Base-by-base conservation (phyloP, 2,329 filamentous ascomycete species). In the Zymoseptoria crescenta region DNA sequence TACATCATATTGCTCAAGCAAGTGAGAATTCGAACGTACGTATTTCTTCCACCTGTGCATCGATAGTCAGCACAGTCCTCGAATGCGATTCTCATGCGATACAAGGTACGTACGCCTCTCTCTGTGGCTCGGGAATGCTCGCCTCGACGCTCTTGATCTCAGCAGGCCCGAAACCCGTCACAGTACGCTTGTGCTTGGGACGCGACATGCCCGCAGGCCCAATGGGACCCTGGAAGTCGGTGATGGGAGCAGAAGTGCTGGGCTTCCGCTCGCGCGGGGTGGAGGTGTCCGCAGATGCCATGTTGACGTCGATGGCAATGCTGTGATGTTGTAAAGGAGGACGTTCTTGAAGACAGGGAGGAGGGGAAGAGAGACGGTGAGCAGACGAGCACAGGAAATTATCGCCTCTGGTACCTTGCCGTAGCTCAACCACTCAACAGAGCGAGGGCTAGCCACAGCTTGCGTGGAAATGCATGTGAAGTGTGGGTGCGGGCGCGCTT, bases 161-260 rank as follows among this genome's bases (percentile, higher is more conserved):
- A 41, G 84, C 80, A 28, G 91, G 83, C 35, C 91, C 92, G 72
- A 97, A 94, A 8, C 94, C 94, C 8, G 94, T 99, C 66, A 89
- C 89, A n/a, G 93, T 97, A 67, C 94, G 85, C 81, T 91, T 96
- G 79, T 99, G 94, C 79, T 97, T 99, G 52, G 94, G 94, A 62
- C 94, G 85, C 76, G 88, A 87, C 73, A 95, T 93, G 49, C 87
- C 87, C 49, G 91, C 91, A 48, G 72, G 72, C n/a, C 88, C 88
- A 59, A 96, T 85, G 19, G 89, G 87, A 65, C 91, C 92, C 74
- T 89, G 82, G 63, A 97, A 87, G 72, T 96, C 91, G 64, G 89
- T 84, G 67, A 96, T 87, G 52, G 92, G 92, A 67, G 89, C 89
- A 65, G 88, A 85, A 59, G 83, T 87, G 20, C 91, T 96, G 59